phyloP scores from a whole-genome alignment of 176 grass and related monocot species.

The Triticum turgidum region DNA sequence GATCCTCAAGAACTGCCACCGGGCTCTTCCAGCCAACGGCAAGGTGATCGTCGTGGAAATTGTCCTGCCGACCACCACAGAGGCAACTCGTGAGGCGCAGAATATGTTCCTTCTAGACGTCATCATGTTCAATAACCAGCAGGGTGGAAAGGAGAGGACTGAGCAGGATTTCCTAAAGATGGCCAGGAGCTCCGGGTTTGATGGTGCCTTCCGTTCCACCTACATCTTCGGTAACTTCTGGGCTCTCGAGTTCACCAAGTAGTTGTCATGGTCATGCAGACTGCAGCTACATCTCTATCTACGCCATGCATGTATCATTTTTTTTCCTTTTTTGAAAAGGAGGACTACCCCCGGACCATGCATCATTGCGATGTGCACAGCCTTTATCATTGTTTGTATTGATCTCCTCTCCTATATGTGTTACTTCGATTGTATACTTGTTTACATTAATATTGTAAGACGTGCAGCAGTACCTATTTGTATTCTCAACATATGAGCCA shows the following conservation, averaged over 20 bases:
- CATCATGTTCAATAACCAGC: neutral
- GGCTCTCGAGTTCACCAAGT: neutral
- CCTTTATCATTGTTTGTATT: no score
- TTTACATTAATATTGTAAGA: no score
- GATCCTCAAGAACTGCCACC: slow-evolving; percentile 9
- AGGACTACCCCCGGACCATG: no score
- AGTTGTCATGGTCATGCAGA: neutral
- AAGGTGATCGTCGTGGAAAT: neutral
- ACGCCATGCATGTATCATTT: no score
- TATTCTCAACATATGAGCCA: no score
- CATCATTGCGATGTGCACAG: no score
- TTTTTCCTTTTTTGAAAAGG: no score
- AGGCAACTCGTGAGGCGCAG: neutral
- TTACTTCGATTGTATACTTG: no score
- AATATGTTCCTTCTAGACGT: neutral
- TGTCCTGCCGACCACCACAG: neutral
- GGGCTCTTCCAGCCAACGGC: neutral
- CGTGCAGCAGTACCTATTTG: no score
- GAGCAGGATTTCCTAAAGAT: neutral
- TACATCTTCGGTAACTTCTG: neutral
- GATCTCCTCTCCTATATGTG: no score
- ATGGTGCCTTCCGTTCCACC: neutral
- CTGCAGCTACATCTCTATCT: no score
- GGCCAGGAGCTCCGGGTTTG: neutral
- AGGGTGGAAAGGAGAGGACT: neutral